Base-by-base conservation (phyloP, 192 early-diverging fungal genomes). In the Backusella australiensis region DNA sequence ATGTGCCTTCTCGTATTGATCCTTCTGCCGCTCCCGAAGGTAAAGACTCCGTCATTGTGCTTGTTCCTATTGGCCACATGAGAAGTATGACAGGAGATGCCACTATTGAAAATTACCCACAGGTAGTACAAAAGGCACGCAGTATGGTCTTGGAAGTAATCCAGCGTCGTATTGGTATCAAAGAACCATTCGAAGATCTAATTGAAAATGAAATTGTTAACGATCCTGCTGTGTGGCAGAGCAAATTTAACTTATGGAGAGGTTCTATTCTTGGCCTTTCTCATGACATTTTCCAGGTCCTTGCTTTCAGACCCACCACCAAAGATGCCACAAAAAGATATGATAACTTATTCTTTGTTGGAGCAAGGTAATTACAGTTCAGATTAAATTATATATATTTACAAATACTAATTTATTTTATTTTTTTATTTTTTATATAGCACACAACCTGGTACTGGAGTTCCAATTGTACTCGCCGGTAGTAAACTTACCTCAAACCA, bases 371-470 rank as follows among this genome's bases (percentile, higher is more conserved):
- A 56, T 23, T 56, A 56, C 19, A 56, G 23, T 56, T 56, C 42
- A 69, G 34, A 38, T 36, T 17, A 36, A 69, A 39, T 12, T n/a
- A 39, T 69, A 11, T 69, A 38, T 69, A 3, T 39, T 7, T 69
- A 41, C 21, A 39, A n/a, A 69, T 0, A 34, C 8, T 56, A 9
- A 21, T 32, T 32, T 1, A 1, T 32, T 32, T 9, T 6, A 7
- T 53, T 68, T 36, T 68, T 69, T 53, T 68, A 21, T 68, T 69
- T 69, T 69, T 70, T 17, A 29, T 44, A 3, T 44, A 86, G 85
- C 34, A 86, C 89, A 3, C 88, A 90, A 73, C 89, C 89, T 34
- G 89, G 89, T 32, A 89, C 88, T 29, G 89, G 89, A 67, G 89
- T 90, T 17, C 89, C 89, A 35, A 86, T 90, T 44, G 86, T 90